These are phyloP conservation scores for Coniochaeta sp. DNA, from an alignment of 2,329 filamentous ascomycete genomes.

Conservation along the genomic window DNA sequence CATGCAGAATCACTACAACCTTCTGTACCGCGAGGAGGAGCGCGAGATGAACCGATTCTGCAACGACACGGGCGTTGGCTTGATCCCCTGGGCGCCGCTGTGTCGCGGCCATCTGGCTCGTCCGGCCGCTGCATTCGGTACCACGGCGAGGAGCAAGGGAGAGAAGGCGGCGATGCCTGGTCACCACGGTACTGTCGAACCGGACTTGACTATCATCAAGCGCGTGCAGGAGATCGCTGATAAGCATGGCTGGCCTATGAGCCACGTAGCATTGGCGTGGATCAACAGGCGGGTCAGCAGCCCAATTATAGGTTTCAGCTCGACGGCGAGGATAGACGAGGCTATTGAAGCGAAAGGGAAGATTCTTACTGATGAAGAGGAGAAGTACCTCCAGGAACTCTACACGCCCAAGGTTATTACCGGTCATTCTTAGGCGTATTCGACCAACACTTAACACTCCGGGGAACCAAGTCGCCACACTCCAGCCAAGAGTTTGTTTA, in stretches of 20 bases:
- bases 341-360: constrained; percentile 39
- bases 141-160: constrained; percentile 18
- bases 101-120: constrained; percentile 28
- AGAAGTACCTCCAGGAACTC: constrained; percentile 52
- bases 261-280: constrained; percentile 57
- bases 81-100: constrained; percentile 32
- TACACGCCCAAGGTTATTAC: constrained; percentile 45
- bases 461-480: too few relatives aligned
- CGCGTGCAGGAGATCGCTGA: constrained; percentile 19
- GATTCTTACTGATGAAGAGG: constrained; percentile 48
- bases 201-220: constrained; percentile 22
- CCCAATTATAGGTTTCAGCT: constrained; percentile 57
- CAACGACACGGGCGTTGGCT: constrained; percentile 29
- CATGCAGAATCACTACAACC: constrained; percentile 56
- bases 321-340: constrained; percentile 52
- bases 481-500: too few relatives aligned
- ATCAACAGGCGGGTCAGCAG: constrained; percentile 42
- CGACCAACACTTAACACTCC: background rate
- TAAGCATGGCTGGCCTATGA: constrained; percentile 19
- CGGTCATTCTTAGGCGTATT: constrained; percentile 19
- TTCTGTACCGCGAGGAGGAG: constrained; percentile 57
- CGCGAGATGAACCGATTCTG: constrained; percentile 36
- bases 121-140: constrained; percentile 18
- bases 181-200: constrained; percentile 22
- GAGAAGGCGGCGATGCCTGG: constrained; percentile 23